Evolutionary conservation across 306 rosid species (phyloP).

Genomic region (Trifolium pratense): DNA sequence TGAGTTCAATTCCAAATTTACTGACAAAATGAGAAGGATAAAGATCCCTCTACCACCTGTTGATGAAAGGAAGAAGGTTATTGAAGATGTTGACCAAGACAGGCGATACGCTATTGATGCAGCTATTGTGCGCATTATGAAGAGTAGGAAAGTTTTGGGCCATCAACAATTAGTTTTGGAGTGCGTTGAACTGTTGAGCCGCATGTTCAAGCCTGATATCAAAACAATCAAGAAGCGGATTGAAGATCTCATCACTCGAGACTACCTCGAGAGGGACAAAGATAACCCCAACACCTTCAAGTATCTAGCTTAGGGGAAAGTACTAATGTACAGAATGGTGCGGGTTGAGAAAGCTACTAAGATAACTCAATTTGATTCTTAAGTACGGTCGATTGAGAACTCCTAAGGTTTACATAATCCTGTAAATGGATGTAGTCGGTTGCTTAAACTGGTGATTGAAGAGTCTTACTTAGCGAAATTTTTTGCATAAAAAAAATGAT

Average conservation of each 20-base stretch:
- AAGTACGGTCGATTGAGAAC: no score
- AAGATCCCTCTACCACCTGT: constrained; percentile 87
- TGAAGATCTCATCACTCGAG: constrained; percentile 76
- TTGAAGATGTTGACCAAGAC: constrained; percentile 87
- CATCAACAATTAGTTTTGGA: constrained; percentile 79
- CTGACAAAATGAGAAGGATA: constrained; percentile 83
- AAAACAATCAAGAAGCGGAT: constrained; percentile 84
- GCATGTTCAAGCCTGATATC: constrained; percentile 93
- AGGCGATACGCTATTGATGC: constrained; percentile 93
- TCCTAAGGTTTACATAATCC: constrained; percentile 21
- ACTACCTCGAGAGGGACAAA: constrained; percentile 79
- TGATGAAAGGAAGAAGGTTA: constrained; percentile 80
- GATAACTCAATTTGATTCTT: no score
- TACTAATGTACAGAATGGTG: constrained; percentile 10
- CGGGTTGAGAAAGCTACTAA: no score
- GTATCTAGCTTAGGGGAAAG: constrained; percentile 65
- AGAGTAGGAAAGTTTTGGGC: constrained; percentile 73
- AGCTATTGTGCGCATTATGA: constrained; percentile 87
- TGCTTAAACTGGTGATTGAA: constrained; percentile 11
- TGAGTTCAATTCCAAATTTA: constrained; percentile 75
- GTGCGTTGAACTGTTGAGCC: no score
- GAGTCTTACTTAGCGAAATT: background rate
- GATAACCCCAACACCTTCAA: constrained; percentile 58
- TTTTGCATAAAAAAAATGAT: constrained; percentile 22
- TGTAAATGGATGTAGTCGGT: constrained; percentile 51